Conservation (phyloP, 345 rosid genomes). For the Syzygium aromaticum region DNA sequence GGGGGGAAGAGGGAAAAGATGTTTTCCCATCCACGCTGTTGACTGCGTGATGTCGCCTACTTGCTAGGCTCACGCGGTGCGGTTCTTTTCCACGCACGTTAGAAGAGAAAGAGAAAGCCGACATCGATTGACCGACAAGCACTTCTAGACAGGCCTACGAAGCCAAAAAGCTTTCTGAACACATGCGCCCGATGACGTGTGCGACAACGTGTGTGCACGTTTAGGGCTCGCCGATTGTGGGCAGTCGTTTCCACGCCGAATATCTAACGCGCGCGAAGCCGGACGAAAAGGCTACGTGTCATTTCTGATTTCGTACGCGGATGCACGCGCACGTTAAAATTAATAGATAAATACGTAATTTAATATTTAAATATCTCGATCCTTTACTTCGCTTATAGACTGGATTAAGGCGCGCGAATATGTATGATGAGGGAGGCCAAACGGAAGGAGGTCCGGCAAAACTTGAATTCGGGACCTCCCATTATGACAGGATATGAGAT, state of each 20-base stretch:
- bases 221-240: neutral
- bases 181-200: neutral
- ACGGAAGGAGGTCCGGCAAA: fast-evolving
- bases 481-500: neutral
- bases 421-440: neutral
- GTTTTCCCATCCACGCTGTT: neutral
- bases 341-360: fast-evolving
- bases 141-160: neutral
- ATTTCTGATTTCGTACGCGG: no score
- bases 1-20: neutral
- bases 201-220: neutral
- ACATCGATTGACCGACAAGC: neutral
- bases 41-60: neutral
- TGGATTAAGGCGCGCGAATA: fast-evolving
- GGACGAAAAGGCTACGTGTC: no score
- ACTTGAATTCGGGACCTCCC: neutral
- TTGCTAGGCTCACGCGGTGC: neutral
- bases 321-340: neutral
- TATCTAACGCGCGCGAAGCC: neutral
- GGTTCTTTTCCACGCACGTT: neutral
- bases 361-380: no score
- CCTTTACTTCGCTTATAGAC: neutral
- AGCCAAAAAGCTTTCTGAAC: no score
- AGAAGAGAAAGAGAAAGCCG: neutral
- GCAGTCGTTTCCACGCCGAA: neutral